phyloP scores from a whole-genome alignment of 768 basidiomycete genomes.

The Hydnomerulius pinastri region DNA sequence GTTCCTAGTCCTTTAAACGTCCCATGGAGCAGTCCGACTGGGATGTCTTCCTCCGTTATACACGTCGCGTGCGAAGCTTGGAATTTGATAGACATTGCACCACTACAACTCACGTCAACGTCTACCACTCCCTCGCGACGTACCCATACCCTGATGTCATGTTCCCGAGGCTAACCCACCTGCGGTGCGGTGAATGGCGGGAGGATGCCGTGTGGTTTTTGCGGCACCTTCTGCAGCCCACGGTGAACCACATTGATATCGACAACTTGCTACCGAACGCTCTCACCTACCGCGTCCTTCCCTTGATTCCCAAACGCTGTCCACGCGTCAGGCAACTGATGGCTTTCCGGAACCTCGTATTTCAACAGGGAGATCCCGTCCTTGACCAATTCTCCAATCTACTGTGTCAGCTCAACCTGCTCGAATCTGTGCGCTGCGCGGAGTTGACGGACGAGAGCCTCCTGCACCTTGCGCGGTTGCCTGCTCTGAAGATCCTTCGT shows the following conservation, averaged over 20 bases:
- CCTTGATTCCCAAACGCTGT: constrained; percentile 21
- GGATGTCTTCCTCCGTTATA: constrained; percentile 29
- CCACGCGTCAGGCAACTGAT: constrained; percentile 29
- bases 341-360: constrained; percentile 30
- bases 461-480: constrained; percentile 20
- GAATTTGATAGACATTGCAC: constrained; percentile 31
- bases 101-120: constrained; percentile 20
- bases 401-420: constrained; percentile 23
- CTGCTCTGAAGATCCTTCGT: constrained; percentile 24
- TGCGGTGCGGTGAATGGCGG: constrained; percentile 28
- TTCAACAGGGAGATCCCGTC: constrained; percentile 25
- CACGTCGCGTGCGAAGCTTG: constrained; percentile 31
- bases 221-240: constrained; percentile 24
- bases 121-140: constrained; percentile 17
- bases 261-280: constrained; percentile 30
- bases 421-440: constrained; percentile 27
- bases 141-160: constrained; percentile 19
- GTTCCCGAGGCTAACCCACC: constrained; percentile 29
- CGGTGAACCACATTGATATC: constrained; percentile 29
- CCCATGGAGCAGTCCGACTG: constrained; percentile 25
- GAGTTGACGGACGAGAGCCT: constrained; percentile 27
- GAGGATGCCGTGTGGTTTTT: constrained; percentile 25
- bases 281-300: constrained; percentile 18
- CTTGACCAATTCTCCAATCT: constrained; percentile 25
- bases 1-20: constrained; percentile 23